Evolutionary conservation across 2,329 filamentous ascomycete species (phyloP).

Genomic region (Beauveria sp.): DNA sequence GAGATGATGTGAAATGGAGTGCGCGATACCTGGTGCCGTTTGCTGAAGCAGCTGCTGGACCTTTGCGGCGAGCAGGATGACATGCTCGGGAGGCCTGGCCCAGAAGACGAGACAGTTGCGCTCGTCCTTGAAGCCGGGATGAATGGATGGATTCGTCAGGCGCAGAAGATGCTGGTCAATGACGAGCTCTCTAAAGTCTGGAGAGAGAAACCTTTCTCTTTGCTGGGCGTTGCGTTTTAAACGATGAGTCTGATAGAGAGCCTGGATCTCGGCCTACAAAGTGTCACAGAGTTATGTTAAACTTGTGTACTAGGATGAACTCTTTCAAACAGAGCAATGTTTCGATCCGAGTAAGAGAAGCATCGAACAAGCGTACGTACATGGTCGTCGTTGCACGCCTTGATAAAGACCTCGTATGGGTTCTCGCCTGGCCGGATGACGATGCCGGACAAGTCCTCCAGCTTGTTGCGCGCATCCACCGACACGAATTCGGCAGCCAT

Average conservation of each 20-base stretch:
- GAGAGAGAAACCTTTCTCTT: constrained; percentile 61
- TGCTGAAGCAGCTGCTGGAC: constrained; percentile 60
- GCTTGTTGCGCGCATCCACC: constrained; percentile 39
- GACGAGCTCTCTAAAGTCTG: constrained; percentile 60
- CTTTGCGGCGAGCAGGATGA: constrained; percentile 58
- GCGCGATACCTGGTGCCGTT: constrained; percentile 55
- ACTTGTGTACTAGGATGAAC: not conserved
- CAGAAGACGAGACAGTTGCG: constrained; percentile 82
- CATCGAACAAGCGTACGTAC: constrained; percentile 38
- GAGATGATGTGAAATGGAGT: no score
- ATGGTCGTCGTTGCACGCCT: constrained; percentile 56
- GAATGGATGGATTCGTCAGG: constrained; percentile 54
- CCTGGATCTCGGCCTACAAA: constrained; percentile 56
- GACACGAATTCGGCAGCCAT: constrained; percentile 25
- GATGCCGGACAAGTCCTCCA: constrained; percentile 48
- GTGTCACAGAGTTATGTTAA: not conserved
- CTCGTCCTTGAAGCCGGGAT: constrained; percentile 65
- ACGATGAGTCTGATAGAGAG: constrained; percentile 67
- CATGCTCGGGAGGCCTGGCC: constrained; percentile 69
- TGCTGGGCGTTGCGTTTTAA: constrained; percentile 69
- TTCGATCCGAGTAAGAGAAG: not conserved
- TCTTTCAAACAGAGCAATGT: not conserved
- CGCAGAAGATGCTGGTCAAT: constrained; percentile 70
- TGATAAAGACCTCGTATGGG: constrained; percentile 68
- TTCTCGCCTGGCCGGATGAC: constrained; percentile 51